Base-by-base conservation (phyloP, 2,329 filamentous ascomycete genomes). In the Fusarium xyrophilum region DNA sequence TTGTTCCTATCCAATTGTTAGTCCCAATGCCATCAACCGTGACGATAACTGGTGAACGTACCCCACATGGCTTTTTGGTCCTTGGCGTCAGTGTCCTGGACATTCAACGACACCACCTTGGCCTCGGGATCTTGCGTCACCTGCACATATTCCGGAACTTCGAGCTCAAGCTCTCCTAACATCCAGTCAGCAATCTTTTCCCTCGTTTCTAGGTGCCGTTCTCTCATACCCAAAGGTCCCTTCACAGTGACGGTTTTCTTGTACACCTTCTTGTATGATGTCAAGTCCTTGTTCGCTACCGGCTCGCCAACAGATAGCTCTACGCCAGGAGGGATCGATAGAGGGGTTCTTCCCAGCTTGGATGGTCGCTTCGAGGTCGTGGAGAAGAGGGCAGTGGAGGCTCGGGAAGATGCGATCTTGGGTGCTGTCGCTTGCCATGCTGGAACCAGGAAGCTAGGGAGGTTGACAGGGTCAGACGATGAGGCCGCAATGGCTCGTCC, bases 11-110 rank as follows among this genome's bases (percentile, higher is more conserved):
- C 27, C 44, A 56, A 33, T 27, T 60, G 36, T 72, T 38, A 73
- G 63, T 12, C 27, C 51, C 11, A 13, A 27, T 56, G 25, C 23
- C n/a, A 11, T 40, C 23, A 7, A 33, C 12, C 25, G 23, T 10
- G n/a, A 27, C 23, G 17, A 51, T 12, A 15, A 28, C 25, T 7
- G 30, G 42, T 53, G 35, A 60, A 79, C 80, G 56, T 73, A 97
- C 95, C 96, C 96, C 96, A 98, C 94, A 98, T 98, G 79, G 92
- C 92, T 77, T 90, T 90, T 80, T 98, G 95, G 67, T 92, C 84
- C 81, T 89, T 90, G 55, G 88, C 79, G 21, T 88, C 82, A 21
- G 83, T 79, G 79, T 98, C 87, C 75, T 89, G 79, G 14, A 99
- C 88, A 57, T 84, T 88, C 69, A 99, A 81, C 33, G 84, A 84